Evolutionary conservation across 495 filamentous ascomycete species (phyloP), one percentile per base, ranked within the genome.

Genomic region (Penicillium simplicissimum): DNA sequence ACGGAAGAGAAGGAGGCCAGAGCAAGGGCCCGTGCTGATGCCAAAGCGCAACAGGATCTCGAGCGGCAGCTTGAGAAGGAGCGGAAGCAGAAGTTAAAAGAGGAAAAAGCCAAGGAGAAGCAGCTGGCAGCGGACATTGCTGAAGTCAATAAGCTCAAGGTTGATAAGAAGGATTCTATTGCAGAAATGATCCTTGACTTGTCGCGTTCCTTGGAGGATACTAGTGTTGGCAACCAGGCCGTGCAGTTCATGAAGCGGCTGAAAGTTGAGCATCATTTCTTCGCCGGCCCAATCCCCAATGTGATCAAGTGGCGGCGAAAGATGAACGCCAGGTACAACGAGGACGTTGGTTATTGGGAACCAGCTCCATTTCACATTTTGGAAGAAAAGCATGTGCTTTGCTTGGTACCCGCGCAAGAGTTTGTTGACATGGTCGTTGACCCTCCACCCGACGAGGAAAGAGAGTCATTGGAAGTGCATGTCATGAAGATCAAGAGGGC

Each of bases 161-260:
- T 84, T 0, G 86, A 91, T 73, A 92, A 90, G 75, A 95, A 92
- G 65, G 81, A 87, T 15, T 88, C 90, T 0, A 83, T 84, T 0
- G 84, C 82, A 1, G 91, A 96, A 73, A 95, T 96, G 90, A 89
- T 96, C n/a, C 80, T 92, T 5, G 88, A 93, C 71, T 76, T 96
- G 21, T 82, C 90, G 1, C 74, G 67, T 8, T 79, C 79, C 10
- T 71, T 95, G 8, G 72, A 79, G 14, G 77, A 71, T 14, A 72
- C 70, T 8, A 79, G 72, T 34, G 69, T 87, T 25, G 81, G 75
- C 6, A 79, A 74, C 21, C 84, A 86, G 55, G 71, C 81, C 10
- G 58, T 76, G 9, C 76, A 82, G 48, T 82, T 87, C 56, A 81
- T 89, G 59, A 70, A 79, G 14, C 81, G 84, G 8, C 71, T 91